Conservation (phyloP, 768 basidiomycete genomes). For the Daedaleopsis sinensis region DNA sequence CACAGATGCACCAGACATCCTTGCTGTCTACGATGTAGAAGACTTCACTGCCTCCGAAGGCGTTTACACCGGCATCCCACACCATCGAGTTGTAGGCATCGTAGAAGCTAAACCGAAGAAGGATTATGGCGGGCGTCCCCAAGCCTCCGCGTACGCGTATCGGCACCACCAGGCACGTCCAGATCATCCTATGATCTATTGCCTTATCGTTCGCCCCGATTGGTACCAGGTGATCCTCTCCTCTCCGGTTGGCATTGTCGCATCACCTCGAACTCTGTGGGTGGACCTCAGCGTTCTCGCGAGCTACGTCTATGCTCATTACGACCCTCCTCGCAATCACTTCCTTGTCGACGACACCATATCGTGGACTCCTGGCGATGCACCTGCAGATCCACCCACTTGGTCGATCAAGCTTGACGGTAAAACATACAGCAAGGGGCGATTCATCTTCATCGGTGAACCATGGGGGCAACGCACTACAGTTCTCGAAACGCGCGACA, state of each 20-base stretch:
- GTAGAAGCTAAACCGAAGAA: conserved; percentile 1
- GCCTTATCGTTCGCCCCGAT: neutral
- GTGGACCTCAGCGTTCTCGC: neutral
- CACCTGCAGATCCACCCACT: neutral
- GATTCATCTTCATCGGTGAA: neutral
- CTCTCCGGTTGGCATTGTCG: neutral
- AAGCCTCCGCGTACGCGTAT: neutral
- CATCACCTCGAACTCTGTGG: neutral
- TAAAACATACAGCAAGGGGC: neutral
- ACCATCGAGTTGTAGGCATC: neutral
- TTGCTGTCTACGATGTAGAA: neutral
- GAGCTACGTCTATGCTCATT: conserved; percentile 5
- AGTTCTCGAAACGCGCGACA: neutral
- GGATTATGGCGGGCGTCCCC: neutral
- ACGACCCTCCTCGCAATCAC: conserved; percentile 4
- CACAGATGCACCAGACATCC: neutral
- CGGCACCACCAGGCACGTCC: conserved; percentile 8
- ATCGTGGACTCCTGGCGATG: neutral
- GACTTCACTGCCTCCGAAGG: neutral
- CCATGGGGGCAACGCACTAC: neutral
- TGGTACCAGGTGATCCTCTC: conserved; percentile 9
- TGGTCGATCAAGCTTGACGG: neutral
- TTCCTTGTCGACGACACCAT: conserved; percentile 8
- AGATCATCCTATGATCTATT: conserved; percentile 2
- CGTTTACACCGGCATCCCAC: neutral